These are phyloP conservation scores for Agrocybe praecox DNA, from an alignment of 768 basidiomycete genomes.

Conservation along the genomic window DNA sequence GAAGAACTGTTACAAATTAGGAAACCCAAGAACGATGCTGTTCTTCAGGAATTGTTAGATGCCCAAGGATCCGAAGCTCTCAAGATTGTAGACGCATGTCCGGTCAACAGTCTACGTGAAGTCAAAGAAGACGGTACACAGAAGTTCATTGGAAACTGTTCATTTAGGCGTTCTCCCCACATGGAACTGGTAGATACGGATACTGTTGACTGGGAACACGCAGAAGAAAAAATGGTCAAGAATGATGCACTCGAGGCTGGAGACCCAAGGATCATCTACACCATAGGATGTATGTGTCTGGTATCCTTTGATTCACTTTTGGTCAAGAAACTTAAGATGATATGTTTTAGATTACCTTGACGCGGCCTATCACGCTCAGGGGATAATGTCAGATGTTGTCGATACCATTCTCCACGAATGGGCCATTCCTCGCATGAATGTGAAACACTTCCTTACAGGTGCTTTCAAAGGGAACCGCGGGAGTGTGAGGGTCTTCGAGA, in stretches of 20 bases:
- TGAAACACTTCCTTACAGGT: constrained; percentile 41
- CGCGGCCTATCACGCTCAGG: constrained; percentile 26
- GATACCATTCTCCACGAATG: constrained; percentile 53
- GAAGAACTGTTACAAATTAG: constrained; percentile 20
- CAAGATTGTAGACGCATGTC: constrained; percentile 31
- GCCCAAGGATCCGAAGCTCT: constrained; percentile 28
- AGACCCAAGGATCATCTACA: constrained; percentile 50
- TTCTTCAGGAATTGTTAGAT: constrained; percentile 29
- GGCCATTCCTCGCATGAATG: constrained; percentile 65
- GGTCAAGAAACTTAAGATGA: background rate
- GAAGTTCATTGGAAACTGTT: constrained; percentile 49
- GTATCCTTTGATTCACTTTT: background rate
- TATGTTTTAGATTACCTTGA: constrained; percentile 24
- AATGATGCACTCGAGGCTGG: constrained; percentile 46
- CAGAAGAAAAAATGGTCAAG: constrained; percentile 30
- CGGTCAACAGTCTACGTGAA: constrained; percentile 54
- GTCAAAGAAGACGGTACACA: constrained; percentile 54
- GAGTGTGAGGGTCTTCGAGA: constrained; percentile 65
- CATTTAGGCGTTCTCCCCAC: constrained; percentile 31
- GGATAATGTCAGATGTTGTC: constrained; percentile 68
- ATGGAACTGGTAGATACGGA: constrained; percentile 29
- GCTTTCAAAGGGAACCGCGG: constrained; percentile 55
- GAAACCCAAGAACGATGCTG: constrained; percentile 26
- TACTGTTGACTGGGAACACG: constrained; percentile 36
- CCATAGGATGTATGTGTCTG: constrained; percentile 23